Percentiles rank a stretch among this genome's conserved stretches.
phyloP scores from a whole-genome alignment of 192 early-diverging fungal genomes.

The Coemansia sp. region DNA sequence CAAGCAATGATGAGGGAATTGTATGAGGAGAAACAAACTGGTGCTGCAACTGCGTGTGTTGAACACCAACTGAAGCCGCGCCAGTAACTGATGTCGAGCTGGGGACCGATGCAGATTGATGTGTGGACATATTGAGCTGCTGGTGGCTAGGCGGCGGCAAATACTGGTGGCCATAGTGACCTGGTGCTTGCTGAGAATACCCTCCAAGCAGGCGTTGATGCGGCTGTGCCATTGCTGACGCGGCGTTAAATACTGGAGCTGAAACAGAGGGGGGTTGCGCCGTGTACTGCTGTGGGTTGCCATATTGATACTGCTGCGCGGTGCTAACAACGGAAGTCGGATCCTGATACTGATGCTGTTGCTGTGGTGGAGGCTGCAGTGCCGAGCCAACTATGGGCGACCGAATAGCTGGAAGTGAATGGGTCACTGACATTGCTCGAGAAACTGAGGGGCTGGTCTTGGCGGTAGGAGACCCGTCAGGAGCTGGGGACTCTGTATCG shows the following conservation, averaged over 20 bases:
- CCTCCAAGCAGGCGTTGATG: constrained; percentile 9
- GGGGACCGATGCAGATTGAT: constrained; percentile 24
- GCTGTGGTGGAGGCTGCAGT: constrained; percentile 18
- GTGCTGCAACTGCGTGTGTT: constrained; percentile 31
- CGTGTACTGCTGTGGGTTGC: background rate
- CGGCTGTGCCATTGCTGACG: constrained; percentile 10
- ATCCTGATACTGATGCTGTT: constrained; percentile 29
- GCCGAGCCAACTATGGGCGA: constrained; percentile 26
- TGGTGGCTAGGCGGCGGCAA: constrained; percentile 22
- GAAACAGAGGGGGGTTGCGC: background rate
- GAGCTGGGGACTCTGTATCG: constrained; percentile 34
- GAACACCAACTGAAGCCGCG: constrained; percentile 13
- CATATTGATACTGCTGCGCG: constrained; percentile 8
- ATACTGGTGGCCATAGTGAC: constrained; percentile 15
- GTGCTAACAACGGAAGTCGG: constrained; percentile 2
- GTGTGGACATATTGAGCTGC: constrained; percentile 23
- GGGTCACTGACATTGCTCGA: constrained; percentile 28
- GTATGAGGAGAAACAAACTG: constrained; percentile 41
- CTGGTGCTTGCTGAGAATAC: constrained; percentile 2
- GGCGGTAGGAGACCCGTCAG: constrained; percentile 23
- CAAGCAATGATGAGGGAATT: constrained; percentile 46
- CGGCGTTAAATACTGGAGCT: background rate
- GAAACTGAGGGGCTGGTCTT: constrained; percentile 28
- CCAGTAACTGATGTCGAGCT: constrained; percentile 7
- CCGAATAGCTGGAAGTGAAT: constrained; percentile 42